phyloP scores from a whole-genome alignment of 805 yeast species.

The Zygosaccharomyces siamensis region DNA sequence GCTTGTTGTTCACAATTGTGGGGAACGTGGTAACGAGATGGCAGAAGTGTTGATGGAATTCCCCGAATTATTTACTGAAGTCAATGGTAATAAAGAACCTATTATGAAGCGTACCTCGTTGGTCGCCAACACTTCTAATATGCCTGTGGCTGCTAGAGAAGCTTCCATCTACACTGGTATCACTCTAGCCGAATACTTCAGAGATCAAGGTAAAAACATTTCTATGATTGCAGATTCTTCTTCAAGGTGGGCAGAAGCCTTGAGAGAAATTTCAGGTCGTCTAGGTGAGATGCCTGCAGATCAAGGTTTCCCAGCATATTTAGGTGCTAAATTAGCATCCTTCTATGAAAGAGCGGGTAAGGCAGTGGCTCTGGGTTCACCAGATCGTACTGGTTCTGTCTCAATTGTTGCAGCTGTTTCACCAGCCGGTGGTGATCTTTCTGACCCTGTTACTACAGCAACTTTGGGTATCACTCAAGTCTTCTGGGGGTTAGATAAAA shows the following conservation, averaged over 20 bases:
- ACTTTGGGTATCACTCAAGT: slow-evolving; percentile 99
- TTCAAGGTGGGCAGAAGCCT: slow-evolving; percentile 99
- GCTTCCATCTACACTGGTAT: slow-evolving; percentile 99
- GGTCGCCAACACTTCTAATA: slow-evolving; percentile 97
- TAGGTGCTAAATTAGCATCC: slow-evolving; percentile 97
- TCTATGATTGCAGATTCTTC: slow-evolving; percentile 99
- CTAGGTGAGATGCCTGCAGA: slow-evolving; percentile 99
- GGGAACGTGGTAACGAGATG: slow-evolving; percentile 99
- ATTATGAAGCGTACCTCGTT: slow-evolving; percentile 99
- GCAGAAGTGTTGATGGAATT: slow-evolving; percentile 99
- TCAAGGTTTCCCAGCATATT: slow-evolving; percentile 99
- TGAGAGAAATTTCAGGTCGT: slow-evolving; percentile 99
- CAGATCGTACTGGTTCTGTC: slow-evolving; percentile 94
- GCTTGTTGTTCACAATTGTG: slow-evolving; percentile 46
- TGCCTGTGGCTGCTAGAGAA: slow-evolving; percentile 99
- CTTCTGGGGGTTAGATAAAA: slow-evolving; percentile 99
- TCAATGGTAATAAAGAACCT: slow-evolving; percentile 92
- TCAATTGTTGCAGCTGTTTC: slow-evolving; percentile 99
- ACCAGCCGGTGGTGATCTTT: slow-evolving; percentile 99
- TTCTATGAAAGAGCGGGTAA: slow-evolving; percentile 99
- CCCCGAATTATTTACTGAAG: slow-evolving; percentile 93
- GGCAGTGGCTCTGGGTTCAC: slow-evolving; percentile 91
- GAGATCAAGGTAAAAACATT: slow-evolving; percentile 99
- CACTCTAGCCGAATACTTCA: slow-evolving; percentile 96
- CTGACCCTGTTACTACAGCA: slow-evolving; percentile 98